Percentiles rank a stretch among this genome's conserved stretches.
Conservation (phyloP, 306 rosid genomes). For the Malus asiatica region DNA sequence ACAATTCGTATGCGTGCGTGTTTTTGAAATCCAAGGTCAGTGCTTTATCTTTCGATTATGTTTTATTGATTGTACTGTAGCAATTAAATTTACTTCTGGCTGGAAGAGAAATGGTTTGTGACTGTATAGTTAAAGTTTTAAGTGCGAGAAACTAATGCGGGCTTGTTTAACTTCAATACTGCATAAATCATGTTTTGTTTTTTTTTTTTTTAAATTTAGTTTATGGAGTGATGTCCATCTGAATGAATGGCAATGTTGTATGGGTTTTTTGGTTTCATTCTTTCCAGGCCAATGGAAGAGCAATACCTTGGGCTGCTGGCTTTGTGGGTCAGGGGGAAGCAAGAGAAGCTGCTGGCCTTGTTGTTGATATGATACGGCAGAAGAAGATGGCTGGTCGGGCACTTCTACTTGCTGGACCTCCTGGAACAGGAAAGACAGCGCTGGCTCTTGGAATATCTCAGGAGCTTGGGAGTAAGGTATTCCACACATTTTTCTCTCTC, state of each 20-base stretch:
- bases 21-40: not conserved
- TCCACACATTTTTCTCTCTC: not conserved
- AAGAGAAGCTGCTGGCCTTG: slow-evolving; percentile 88
- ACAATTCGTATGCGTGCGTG: not conserved
- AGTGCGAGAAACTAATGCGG: not conserved
- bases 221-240: not conserved
- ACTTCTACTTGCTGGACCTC: slow-evolving; percentile 94
- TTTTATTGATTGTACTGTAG: not conserved
- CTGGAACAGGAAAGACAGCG: slow-evolving; percentile 96
- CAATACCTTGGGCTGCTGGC: slow-evolving; percentile 75
- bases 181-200: not conserved
- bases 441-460: slow-evolving; percentile 90
- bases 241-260: not conserved
- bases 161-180: not conserved
- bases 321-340: slow-evolving; percentile 96
- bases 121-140: not conserved
- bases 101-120: not conserved
- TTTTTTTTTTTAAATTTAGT: not conserved
- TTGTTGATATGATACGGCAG: slow-evolving; percentile 91
- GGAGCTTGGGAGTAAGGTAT: slow-evolving; percentile 97
- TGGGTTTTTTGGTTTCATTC: not conserved
- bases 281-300: slow-evolving; percentile 62
- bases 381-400: slow-evolving; percentile 98
- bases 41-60: not conserved
- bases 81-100: not conserved